Base-by-base conservation (phyloP, 2,329 filamentous ascomycete species). In the Aquanectria penicillioides region DNA sequence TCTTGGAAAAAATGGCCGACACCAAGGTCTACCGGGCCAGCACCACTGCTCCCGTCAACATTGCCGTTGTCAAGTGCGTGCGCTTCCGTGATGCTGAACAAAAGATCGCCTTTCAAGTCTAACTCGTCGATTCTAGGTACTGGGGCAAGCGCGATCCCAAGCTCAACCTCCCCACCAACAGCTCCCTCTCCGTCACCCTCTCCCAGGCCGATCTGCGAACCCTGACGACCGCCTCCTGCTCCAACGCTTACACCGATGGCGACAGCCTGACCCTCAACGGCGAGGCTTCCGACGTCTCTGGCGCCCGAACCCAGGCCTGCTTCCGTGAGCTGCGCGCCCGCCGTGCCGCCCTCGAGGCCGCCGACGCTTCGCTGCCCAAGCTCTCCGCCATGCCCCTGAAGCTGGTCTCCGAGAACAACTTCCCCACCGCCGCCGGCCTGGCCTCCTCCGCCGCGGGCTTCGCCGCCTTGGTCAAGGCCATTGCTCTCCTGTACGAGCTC, bases 341-440 rank as follows among this genome's bases (percentile, higher is more conserved):
- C 40, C 91, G 95, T 62, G 83, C 87, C 49, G 82, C 86, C 20
- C 83, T 98, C 71, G 95, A 99, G 78, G 81, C 82, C 29, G 77
- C 83, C 61, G 82, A 97, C 74, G 69, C 88, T 0, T 88, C 87
- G 18, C 85, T 97, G n/a, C 93, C 94, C 37, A 92, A 91, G 76
- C 87, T 99, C 56, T 91, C 93, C 10, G 74, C 83, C 48, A 83
- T 91, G 71, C 88, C 91, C 28, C 87, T 99, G 61, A 91, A 89
- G 69, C 89, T 99, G 66, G 93, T 97, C 55, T 95, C 92, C 56
- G 91, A 95, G 81, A 99, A 99, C 85, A 99, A 99, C 85, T 99
- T 99, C 84, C 95, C 95, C 63, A 99, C 95, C 3, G 95, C 95
- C 22, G 95, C 95, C 5, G 95, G 95, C 6, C 88, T 99, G 13